Conservation (phyloP, 306 rosid species). For the Sicyos edulis region DNA sequence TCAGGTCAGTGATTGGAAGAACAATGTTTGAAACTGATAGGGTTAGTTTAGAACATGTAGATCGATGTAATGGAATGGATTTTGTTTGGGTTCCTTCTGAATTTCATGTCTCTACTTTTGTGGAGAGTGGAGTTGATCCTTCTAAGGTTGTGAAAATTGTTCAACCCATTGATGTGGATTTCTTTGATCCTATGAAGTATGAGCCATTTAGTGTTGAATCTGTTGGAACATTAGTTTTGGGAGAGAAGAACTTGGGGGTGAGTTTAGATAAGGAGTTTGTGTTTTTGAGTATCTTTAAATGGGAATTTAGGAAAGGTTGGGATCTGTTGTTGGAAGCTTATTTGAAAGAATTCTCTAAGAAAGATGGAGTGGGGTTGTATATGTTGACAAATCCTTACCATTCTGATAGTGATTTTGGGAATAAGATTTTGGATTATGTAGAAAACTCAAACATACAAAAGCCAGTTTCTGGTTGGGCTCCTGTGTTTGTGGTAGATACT, state of each 20-base stretch:
- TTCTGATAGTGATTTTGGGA: slow-evolving; percentile 57
- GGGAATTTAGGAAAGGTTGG: slow-evolving; percentile 95
- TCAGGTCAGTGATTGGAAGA: slow-evolving; percentile 70
- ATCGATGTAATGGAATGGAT: slow-evolving; percentile 61
- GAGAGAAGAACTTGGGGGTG: slow-evolving; percentile 21
- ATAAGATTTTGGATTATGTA: slow-evolving; percentile 68
- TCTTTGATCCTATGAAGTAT: slow-evolving; percentile 58
- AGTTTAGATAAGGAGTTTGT: slow-evolving; percentile 32
- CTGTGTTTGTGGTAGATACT: slow-evolving; percentile 51
- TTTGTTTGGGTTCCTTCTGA: slow-evolving; percentile 88
- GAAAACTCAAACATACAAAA: slow-evolving; percentile 36
- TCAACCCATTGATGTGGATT: slow-evolving; percentile 78
- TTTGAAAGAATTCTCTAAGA: slow-evolving; percentile 52
- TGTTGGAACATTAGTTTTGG: slow-evolving; percentile 37
- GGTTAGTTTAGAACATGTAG: slow-evolving; percentile 47
- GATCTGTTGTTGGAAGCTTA: slow-evolving; percentile 63
- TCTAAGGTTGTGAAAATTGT: slow-evolving; percentile 70
- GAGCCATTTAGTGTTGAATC: slow-evolving; percentile 47
- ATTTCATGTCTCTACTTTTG: slow-evolving; percentile 55
- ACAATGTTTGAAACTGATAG: slow-evolving; percentile 82
- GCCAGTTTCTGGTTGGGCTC: slow-evolving; percentile 58
- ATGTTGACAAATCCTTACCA: slow-evolving; percentile 82
- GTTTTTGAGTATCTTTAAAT: slow-evolving; percentile 68
- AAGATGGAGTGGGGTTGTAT: slow-evolving; percentile 49
- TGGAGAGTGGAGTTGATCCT: slow-evolving; percentile 69